Evolutionary conservation across 352 stramenopile species (phyloP).

Genomic region (Phytophthora pseudosyringae): DNA sequence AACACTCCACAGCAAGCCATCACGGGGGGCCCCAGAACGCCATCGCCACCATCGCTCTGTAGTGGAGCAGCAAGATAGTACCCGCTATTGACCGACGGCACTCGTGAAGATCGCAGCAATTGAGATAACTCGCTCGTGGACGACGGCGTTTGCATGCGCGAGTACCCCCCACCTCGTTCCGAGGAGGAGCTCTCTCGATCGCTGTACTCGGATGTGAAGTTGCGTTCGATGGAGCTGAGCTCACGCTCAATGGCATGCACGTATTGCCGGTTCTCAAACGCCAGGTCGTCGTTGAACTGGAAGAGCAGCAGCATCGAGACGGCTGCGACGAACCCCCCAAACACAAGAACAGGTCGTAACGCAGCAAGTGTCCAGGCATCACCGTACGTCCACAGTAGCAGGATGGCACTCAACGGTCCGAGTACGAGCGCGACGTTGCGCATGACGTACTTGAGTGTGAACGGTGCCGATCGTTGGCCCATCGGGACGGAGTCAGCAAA

Average conservation of each 20-base stretch:
- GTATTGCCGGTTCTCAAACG: slow-evolving; percentile 70
- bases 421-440: slow-evolving; percentile 56
- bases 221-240: slow-evolving; percentile 65
- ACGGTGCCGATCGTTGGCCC: slow-evolving; percentile 72
- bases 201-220: slow-evolving; percentile 67
- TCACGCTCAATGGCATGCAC: slow-evolving; percentile 65
- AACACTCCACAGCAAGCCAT: slow-evolving; percentile 43
- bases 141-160: slow-evolving; percentile 4
- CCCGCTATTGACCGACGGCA: slow-evolving; percentile 4
- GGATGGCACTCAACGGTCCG: slow-evolving; percentile 63
- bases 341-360: slow-evolving; percentile 69
- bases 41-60: slow-evolving; percentile 16
- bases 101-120: slow-evolving; percentile 29
- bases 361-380: slow-evolving; percentile 77
- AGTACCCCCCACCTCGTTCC: slow-evolving; percentile 7
- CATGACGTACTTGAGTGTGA: slow-evolving; percentile 78
- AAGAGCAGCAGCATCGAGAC: slow-evolving; percentile 72
- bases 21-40: not conserved
- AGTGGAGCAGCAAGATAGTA: slow-evolving; percentile 24
- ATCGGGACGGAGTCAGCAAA: slow-evolving; percentile 85
- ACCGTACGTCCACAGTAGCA: slow-evolving; percentile 76
- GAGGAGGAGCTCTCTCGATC: slow-evolving; percentile 24
- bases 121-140: slow-evolving; percentile 43
- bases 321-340: slow-evolving; percentile 65
- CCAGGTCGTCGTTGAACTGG: slow-evolving; percentile 80